Percentiles rank a stretch among this genome's conserved stretches.
phyloP scores from a whole-genome alignment of 495 filamentous ascomycete genomes.

The Lasiosphaeris hirsuta region DNA sequence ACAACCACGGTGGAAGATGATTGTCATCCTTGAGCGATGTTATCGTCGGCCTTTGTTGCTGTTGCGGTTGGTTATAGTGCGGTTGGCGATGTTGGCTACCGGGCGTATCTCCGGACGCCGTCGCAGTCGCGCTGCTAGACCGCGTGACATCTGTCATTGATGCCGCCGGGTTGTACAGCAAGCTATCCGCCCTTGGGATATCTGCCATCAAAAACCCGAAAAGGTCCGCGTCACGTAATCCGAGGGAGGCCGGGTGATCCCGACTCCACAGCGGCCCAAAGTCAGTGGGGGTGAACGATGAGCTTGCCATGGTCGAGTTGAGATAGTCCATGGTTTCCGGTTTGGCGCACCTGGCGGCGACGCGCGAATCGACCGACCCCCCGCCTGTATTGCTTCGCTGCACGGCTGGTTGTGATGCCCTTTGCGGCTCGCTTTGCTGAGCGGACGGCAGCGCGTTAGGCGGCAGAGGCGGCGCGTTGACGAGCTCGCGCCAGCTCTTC shows the following conservation, averaged over 20 bases:
- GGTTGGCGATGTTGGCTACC: neutral
- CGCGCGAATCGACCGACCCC: too few species aligned
- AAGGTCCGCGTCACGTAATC: slow-evolving; percentile 1
- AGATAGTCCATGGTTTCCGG: slow-evolving; percentile 29
- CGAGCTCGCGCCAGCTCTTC: slow-evolving; percentile 44
- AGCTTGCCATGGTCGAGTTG: slow-evolving; percentile 33
- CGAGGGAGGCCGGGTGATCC: neutral
- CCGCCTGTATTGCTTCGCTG: too few species aligned
- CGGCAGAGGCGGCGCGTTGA: slow-evolving; percentile 33
- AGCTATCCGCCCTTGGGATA: neutral
- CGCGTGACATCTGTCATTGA: neutral
- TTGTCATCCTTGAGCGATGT: slow-evolving; percentile 20
- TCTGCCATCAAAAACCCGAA: slow-evolving; percentile 13
- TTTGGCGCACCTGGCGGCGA: neutral
- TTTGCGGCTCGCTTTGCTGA: neutral
- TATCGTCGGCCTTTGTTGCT: slow-evolving; percentile 2
- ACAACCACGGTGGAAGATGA: slow-evolving; percentile 45
- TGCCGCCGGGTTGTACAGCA: neutral
- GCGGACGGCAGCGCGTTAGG: neutral
- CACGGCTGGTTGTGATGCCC: neutral
- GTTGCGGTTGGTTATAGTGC: slow-evolving; percentile 12
- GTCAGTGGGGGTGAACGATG: slow-evolving; percentile 29
- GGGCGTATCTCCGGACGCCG: too few species aligned
- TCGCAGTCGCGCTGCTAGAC: too few species aligned
- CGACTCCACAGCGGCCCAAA: slow-evolving; percentile 14